These are phyloP conservation scores for Anethum foeniculum DNA, from an alignment of 140 eudicot species.

Conservation along the genomic window DNA sequence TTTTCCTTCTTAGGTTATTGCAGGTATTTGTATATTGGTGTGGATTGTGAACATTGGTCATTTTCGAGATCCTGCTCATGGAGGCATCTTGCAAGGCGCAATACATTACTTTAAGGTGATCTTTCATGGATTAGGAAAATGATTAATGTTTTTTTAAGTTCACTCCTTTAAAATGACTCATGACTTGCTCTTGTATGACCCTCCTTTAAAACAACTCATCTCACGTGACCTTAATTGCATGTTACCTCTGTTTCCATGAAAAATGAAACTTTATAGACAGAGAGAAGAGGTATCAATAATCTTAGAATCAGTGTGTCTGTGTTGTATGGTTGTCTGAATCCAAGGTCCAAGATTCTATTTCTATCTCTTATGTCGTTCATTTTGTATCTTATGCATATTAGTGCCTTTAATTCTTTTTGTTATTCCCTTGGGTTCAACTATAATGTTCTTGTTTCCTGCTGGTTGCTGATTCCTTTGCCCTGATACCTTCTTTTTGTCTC, in stretches of 20 bases:
- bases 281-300: background rate
- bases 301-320: background rate
- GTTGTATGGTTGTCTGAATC: background rate
- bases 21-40: constrained; percentile 91
- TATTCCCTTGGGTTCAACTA: background rate
- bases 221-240: background rate
- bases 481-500: constrained; percentile 6
- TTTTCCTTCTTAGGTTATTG: constrained; percentile 63
- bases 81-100: constrained; percentile 91
- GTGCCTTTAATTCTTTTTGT: background rate
- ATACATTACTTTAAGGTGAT: constrained; percentile 96
- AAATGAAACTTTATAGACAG: background rate
- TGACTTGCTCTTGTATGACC: background rate
- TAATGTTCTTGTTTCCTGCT: background rate
- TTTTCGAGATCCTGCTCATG: constrained; percentile 94
- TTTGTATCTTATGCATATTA: background rate
- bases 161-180: too few relatives aligned
- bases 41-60: constrained; percentile 98
- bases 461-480: background rate
- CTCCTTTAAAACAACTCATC: background rate
- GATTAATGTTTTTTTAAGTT: background rate
- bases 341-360: background rate
- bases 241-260: background rate
- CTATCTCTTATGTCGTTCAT: background rate
- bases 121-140: constrained; percentile 7